phyloP scores from a whole-genome alignment of 2,329 filamentous ascomycete species.

The Colletotrichum aenigma region DNA sequence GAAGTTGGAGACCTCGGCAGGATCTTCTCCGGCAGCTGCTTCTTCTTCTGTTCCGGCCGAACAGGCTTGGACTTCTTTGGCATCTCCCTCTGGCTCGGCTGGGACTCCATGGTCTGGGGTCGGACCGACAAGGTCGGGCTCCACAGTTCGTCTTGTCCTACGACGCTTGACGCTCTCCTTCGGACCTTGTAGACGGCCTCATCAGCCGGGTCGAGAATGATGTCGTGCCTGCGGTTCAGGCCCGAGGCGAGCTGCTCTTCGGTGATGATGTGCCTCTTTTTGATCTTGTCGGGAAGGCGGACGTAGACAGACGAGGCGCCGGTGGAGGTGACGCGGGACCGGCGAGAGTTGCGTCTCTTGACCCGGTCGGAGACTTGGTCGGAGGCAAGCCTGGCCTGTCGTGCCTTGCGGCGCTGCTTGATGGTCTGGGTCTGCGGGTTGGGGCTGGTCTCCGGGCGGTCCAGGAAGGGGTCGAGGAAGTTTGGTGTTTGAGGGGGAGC shows the following conservation, averaged over 20 bases:
- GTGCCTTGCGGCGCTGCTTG: constrained; percentile 15
- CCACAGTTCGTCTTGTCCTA: constrained; percentile 32
- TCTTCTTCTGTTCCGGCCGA: background rate
- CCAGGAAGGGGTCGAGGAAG: constrained; percentile 7
- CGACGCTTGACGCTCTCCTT: constrained; percentile 39
- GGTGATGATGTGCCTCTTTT: constrained; percentile 70
- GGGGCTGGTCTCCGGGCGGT: background rate
- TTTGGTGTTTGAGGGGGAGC: constrained; percentile 9
- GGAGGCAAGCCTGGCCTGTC: constrained; percentile 23
- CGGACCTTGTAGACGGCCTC: constrained; percentile 58
- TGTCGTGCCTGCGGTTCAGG: constrained; percentile 50
- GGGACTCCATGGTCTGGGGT: constrained; percentile 31
- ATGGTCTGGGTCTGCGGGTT: constrained; percentile 21
- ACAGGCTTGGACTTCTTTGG: background rate
- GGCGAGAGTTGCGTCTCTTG: constrained; percentile 32
- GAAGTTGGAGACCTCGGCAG: background rate
- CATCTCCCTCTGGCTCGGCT: constrained; percentile 19
- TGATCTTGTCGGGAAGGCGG: constrained; percentile 74
- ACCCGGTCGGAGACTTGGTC: constrained; percentile 34
- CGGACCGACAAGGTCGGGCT: constrained; percentile 31
- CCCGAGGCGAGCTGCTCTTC: constrained; percentile 72
- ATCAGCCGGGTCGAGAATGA: constrained; percentile 52
- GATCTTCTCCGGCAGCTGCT: constrained; percentile 20
- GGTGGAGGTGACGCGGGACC: constrained; percentile 46
- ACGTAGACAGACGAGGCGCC: constrained; percentile 71